Conservation (phyloP, 176 grass and related monocot species). For the Oryza glaberrima region DNA sequence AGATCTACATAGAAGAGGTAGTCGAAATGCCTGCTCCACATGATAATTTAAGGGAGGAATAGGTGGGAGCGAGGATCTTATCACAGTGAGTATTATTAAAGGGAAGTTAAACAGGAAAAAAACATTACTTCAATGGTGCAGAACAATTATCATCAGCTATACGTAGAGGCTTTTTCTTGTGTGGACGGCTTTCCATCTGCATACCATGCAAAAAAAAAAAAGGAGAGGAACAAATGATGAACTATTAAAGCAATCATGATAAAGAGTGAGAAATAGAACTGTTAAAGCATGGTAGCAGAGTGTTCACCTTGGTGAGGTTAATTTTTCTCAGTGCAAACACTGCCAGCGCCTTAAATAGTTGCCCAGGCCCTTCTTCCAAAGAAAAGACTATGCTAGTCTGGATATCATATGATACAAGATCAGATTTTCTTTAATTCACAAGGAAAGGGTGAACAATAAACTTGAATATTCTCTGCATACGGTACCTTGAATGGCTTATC, state of each 20-base stretch:
- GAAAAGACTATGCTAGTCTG: slow-evolving; percentile 95
- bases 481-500: slow-evolving; percentile 88
- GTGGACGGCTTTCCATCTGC: slow-evolving; percentile 91
- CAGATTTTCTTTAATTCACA: slow-evolving; percentile 7
- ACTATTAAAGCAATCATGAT: not conserved
- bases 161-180: slow-evolving; percentile 66
- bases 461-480: slow-evolving; percentile 9
- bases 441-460: not conserved
- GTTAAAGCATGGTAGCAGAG: slow-evolving; percentile 24
- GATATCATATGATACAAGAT: not conserved
- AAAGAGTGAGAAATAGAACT: slow-evolving; percentile 1
- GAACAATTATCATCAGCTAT: slow-evolving; percentile 67
- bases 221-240: not conserved
- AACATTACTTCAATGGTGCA: slow-evolving; percentile 57
- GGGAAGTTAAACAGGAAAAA: not conserved
- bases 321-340: slow-evolving; percentile 84
- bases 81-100: not conserved
- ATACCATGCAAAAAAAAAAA: slow-evolving; percentile 3
- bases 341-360: slow-evolving; percentile 84
- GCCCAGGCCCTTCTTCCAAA: slow-evolving; percentile 87
- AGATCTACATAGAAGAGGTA: slow-evolving; percentile 96
- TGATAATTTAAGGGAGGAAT: not conserved
- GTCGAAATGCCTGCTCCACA: slow-evolving; percentile 73
- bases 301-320: slow-evolving; percentile 82
- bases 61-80: slow-evolving; percentile 15